Percentiles rank a stretch among this genome's conserved stretches.
Conservation (phyloP, 2,329 filamentous ascomycete species). For the Aaosphaeria pasadenensis region DNA sequence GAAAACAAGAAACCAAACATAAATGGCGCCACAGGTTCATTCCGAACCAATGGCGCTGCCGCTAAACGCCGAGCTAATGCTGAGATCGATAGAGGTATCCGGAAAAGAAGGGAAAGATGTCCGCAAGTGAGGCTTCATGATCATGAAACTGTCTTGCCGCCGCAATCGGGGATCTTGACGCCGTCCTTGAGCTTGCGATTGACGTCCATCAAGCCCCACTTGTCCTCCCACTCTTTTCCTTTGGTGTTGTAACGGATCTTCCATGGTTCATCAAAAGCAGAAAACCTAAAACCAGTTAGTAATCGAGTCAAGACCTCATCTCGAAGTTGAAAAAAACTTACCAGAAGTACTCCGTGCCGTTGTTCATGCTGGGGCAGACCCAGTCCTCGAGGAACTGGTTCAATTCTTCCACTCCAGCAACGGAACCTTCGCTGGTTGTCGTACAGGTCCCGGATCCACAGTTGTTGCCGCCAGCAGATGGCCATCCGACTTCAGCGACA, state of each 20-base stretch:
- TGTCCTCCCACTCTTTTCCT: slow-evolving; percentile 80
- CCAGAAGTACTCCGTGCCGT: slow-evolving; percentile 94
- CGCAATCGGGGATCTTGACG: slow-evolving; percentile 83
- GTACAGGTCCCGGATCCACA: slow-evolving; percentile 65
- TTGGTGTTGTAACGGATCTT: slow-evolving; percentile 70
- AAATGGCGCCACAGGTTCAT: too few species aligned
- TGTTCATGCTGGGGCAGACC: slow-evolving; percentile 75
- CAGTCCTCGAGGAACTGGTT: slow-evolving; percentile 85
- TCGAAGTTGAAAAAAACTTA: slow-evolving; percentile 35
- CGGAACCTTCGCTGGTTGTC: slow-evolving; percentile 56
- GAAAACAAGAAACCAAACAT: too few species aligned
- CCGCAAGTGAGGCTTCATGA: neutral
- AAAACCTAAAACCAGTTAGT: slow-evolving; percentile 58
- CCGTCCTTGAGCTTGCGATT: slow-evolving; percentile 80
- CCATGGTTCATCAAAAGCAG: slow-evolving; percentile 96
- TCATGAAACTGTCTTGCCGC: slow-evolving; percentile 37
- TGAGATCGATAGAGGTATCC: too few species aligned
- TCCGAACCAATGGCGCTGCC: too few species aligned
- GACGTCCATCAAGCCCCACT: slow-evolving; percentile 90
- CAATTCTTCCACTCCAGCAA: slow-evolving; percentile 76
- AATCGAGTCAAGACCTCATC: neutral
- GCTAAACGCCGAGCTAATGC: too few species aligned
- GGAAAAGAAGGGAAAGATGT: too few species aligned
- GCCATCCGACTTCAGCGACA: slow-evolving; percentile 92
- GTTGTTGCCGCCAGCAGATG: slow-evolving; percentile 73